Conservation (phyloP, 306 rosid genomes). For the Lablab purpureus region DNA sequence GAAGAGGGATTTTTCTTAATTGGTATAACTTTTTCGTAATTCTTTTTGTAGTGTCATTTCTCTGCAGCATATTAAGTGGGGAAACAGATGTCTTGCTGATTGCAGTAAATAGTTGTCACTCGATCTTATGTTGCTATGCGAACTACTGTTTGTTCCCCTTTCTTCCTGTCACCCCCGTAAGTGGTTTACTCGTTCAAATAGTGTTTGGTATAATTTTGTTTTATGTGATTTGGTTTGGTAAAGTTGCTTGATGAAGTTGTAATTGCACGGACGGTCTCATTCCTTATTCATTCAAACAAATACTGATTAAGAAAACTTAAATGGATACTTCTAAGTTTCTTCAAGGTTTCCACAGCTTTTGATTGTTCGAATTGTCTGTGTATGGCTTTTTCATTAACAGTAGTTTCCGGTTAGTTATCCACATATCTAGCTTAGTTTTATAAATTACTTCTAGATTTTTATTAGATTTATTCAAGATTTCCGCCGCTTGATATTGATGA, state of each 20-base stretch:
- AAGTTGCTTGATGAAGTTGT: constrained; percentile 57
- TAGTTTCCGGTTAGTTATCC: background rate
- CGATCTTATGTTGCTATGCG: constrained; percentile 42
- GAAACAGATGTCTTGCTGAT: constrained; percentile 41
- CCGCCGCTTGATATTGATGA: background rate
- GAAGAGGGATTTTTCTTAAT: constrained; percentile 49
- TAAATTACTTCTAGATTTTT: background rate
- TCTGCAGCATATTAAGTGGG: constrained; percentile 49
- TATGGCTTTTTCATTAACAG: background rate
- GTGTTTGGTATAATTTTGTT: constrained; percentile 46
- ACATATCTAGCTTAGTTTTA: background rate
- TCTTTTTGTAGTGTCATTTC: constrained; percentile 53
- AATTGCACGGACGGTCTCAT: constrained; percentile 46
- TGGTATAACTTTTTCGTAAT: constrained; percentile 50
- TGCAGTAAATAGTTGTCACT: constrained; percentile 43
- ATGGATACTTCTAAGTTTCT: constrained; percentile 38
- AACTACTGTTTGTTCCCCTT: constrained; percentile 51
- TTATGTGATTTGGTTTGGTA: constrained; percentile 43
- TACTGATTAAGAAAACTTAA: constrained; percentile 43
- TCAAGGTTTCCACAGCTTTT: constrained; percentile 8
- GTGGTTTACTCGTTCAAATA: constrained; percentile 39
- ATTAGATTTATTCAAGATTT: too few species aligned
- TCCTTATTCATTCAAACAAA: constrained; percentile 40
- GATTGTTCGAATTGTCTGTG: constrained; percentile 1
- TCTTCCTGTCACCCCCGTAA: constrained; percentile 20